Evolutionary conservation across 2,329 filamentous ascomycete genomes (phyloP).

Genomic region (Colletotrichum gloeosporioides): DNA sequence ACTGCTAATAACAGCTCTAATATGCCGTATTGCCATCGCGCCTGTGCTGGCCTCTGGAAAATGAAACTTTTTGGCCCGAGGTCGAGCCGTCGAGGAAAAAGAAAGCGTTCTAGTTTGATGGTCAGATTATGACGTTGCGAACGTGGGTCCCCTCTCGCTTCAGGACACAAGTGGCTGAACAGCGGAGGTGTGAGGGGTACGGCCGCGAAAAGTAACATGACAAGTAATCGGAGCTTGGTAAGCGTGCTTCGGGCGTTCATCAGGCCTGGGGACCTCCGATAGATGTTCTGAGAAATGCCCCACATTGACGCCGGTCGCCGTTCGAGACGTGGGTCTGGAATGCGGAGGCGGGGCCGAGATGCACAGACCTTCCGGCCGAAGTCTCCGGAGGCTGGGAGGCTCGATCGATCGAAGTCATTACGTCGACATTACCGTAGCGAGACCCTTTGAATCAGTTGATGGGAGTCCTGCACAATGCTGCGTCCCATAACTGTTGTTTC

Average conservation of each 20-base stretch:
- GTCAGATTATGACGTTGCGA: conserved; percentile 5
- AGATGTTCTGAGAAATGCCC: not conserved
- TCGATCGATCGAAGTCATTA: not conserved
- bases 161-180: not conserved
- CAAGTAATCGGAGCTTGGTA: not conserved
- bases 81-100: not conserved
- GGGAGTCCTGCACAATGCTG: not conserved
- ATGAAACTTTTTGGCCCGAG: not conserved
- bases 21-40: not conserved
- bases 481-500: not conserved
- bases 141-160: not conserved
- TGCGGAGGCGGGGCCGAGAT: not conserved
- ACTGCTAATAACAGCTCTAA: not conserved
- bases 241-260: not conserved
- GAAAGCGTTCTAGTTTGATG: not conserved
- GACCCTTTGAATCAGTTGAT: not conserved
- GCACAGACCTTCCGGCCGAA: not conserved
- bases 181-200: not conserved
- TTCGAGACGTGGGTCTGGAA: not conserved
- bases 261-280: not conserved
- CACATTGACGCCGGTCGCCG: not conserved
- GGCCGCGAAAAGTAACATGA: not conserved
- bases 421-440: not conserved
- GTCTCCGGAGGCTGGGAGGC: not conserved
- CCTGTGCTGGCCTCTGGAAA: not conserved